phyloP scores from a whole-genome alignment of 768 basidiomycete genomes.

The Strobilomyces confusus region DNA sequence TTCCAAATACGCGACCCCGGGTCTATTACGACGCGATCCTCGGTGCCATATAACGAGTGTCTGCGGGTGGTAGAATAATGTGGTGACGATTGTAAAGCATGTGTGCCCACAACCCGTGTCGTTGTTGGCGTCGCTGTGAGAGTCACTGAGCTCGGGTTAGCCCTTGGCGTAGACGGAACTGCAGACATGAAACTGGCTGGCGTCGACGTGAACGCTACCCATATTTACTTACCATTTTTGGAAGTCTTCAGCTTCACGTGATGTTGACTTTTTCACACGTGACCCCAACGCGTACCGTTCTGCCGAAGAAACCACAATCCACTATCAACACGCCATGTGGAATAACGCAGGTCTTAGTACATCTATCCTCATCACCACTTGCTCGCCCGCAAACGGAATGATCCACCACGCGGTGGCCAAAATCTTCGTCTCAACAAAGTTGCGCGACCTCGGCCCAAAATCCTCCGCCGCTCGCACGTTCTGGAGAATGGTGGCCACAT shows the following conservation, averaged over 20 bases:
- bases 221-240: not conserved
- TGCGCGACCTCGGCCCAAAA: slow-evolving; percentile 25
- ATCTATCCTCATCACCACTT: slow-evolving; percentile 20
- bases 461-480: slow-evolving; percentile 20
- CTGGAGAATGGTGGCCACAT: slow-evolving; percentile 24
- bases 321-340: slow-evolving; percentile 16
- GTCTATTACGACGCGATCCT: slow-evolving; percentile 93
- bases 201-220: not conserved
- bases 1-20: slow-evolving; percentile 94
- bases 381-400: slow-evolving; percentile 28
- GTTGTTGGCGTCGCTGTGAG: slow-evolving; percentile 54
- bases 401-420: slow-evolving; percentile 25
- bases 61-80: slow-evolving; percentile 82
- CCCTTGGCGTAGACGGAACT: slow-evolving; percentile 32
- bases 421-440: slow-evolving; percentile 24
- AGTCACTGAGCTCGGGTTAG: slow-evolving; percentile 11
- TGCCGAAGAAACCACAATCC: no score
- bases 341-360: slow-evolving; percentile 27
- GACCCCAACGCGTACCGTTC: slow-evolving; percentile 15
- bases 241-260: slow-evolving; percentile 2
- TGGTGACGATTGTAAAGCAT: slow-evolving; percentile 65
- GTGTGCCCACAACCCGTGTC: slow-evolving; percentile 44
- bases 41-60: slow-evolving; percentile 94
- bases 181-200: slow-evolving; percentile 24
- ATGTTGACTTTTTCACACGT: slow-evolving; percentile 18